Evolutionary conservation across 305 asterid genomes (phyloP), one percentile per base, ranked within the genome.

Genomic region (Fraxinus platypoda): DNA sequence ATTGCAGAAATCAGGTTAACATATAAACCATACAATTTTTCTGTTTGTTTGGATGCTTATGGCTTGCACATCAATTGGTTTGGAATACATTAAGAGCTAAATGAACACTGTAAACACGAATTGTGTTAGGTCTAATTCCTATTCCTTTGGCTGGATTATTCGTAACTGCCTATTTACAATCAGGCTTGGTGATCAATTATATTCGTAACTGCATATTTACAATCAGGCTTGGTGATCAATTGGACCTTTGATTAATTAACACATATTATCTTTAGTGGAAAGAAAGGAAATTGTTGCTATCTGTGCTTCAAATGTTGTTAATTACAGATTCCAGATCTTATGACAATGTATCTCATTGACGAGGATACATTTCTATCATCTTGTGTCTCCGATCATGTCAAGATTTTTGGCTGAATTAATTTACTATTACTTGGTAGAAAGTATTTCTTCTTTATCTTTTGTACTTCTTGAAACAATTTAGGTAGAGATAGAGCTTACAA

Each of bases 1-100:
- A 87, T 81, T 95, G 99, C 91, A 91, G 78, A 87, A 95, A 95
- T 88, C 97, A 94, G 99, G 99, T 89, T 81, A 83, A 41, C 31
- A 41, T 78, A 62, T 78, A 73, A 74, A 33, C 15, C 62, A 31
- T 59, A 70, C 38, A 66, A 46, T 35, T 41, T 28, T 28, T 26
- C 28, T 59, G 70, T 28, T 28, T 11, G 34, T 66, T 66, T 25
- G 74, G 74, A 68, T 25, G 74, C 74, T 68, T 28, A 28, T 68
- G 74, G 37, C 19, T 4, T 3, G 74, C 74, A 68, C 70, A 26
- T 68, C 37, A 26, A 30, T 11, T 68, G 35, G 74, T 68, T 68
- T 68, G 34, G 35, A 12, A 68, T 28, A 26, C 4, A 8, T 66
- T 21, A 1, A 59, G 31, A 59, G 31, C 30, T 66, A 68, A 68